Percentiles rank a stretch among this genome's conserved stretches.
Conservation (phyloP, 1,139 yeast species). For the Taiozyma sp. region DNA sequence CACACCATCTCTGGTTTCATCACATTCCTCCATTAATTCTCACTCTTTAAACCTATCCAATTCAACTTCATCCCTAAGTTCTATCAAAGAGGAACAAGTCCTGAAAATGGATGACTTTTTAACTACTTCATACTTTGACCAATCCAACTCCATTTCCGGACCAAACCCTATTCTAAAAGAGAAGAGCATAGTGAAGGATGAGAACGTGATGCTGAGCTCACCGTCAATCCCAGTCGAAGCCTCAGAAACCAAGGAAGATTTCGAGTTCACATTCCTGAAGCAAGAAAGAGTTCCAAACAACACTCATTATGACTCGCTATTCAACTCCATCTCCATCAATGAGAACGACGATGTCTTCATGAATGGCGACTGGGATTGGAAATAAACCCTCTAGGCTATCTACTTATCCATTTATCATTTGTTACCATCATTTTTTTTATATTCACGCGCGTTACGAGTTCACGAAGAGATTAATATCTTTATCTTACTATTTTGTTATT, state of each 20-base stretch:
- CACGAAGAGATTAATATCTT: not conserved
- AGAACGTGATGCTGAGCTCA: constrained; percentile 5
- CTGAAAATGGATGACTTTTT: constrained; percentile 21
- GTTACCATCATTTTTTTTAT: not conserved
- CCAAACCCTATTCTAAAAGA: constrained; percentile 3
- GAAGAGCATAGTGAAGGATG: not conserved
- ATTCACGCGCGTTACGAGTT: not conserved
- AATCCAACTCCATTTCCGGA: constrained; percentile 12
- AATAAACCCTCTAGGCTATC: not conserved
- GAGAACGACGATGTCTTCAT: constrained; percentile 8
- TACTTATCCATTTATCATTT: not conserved
- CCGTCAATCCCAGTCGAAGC: constrained; percentile 10
- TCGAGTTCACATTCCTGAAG: constrained; percentile 21
- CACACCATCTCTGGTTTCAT: constrained; percentile 19
- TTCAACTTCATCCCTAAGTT: constrained; percentile 11
- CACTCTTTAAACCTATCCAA: constrained; percentile 6
- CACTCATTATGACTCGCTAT: constrained; percentile 12
- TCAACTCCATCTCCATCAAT: constrained; percentile 9
- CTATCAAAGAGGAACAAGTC: constrained; percentile 21
- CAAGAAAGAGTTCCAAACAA: constrained; percentile 10
- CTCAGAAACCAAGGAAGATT: constrained; percentile 8
- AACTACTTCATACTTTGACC: constrained; percentile 20
- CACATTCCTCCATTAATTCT: constrained; percentile 12
- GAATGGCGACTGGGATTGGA: constrained; percentile 18
- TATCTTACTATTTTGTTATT: not conserved